Percentiles rank a stretch among this genome's conserved stretches.
Evolutionary conservation across 192 early-diverging fungal species (phyloP).

Genomic region (Backusella sp.): DNA sequence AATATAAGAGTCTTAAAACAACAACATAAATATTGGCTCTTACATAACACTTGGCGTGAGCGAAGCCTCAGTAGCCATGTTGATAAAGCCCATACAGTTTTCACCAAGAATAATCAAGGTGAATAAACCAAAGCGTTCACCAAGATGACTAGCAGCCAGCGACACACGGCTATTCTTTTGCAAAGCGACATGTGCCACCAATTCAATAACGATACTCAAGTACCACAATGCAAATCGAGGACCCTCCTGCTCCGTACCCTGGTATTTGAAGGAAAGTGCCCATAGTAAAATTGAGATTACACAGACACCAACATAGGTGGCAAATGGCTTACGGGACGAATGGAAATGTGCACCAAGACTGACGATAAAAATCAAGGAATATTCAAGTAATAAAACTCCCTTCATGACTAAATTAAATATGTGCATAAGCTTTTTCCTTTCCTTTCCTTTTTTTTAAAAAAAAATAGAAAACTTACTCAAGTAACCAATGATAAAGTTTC

Average conservation of each 20-base stretch:
- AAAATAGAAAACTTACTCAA: slow-evolving; percentile 18
- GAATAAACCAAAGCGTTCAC: slow-evolving; percentile 46
- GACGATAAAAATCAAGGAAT: slow-evolving; percentile 28
- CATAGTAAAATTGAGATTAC: slow-evolving; percentile 24
- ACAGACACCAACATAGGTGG: slow-evolving; percentile 26
- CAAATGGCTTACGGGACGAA: slow-evolving; percentile 13
- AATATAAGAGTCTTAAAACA: neutral
- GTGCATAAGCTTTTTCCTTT: neutral
- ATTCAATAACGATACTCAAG: slow-evolving; percentile 40
- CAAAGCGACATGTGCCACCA: slow-evolving; percentile 34
- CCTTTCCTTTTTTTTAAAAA: neutral
- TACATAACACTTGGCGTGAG: slow-evolving; percentile 19
- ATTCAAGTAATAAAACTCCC: slow-evolving; percentile 27
- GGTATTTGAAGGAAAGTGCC: slow-evolving; percentile 24
- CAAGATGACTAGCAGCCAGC: slow-evolving; percentile 45
- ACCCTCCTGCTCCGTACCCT: neutral
- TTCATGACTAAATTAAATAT: slow-evolving; percentile 25
- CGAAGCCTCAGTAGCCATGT: slow-evolving; percentile 25
- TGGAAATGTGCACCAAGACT: slow-evolving; percentile 16
- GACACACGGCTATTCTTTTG: slow-evolving; percentile 40
- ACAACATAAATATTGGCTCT: slow-evolving; percentile 4
- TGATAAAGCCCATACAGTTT: slow-evolving; percentile 43
- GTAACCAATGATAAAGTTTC: slow-evolving; percentile 33
- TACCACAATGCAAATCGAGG: slow-evolving; percentile 41
- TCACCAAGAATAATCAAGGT: slow-evolving; percentile 46